phyloP scores from a whole-genome alignment of 306 rosid species.

The Quercus dentata region DNA sequence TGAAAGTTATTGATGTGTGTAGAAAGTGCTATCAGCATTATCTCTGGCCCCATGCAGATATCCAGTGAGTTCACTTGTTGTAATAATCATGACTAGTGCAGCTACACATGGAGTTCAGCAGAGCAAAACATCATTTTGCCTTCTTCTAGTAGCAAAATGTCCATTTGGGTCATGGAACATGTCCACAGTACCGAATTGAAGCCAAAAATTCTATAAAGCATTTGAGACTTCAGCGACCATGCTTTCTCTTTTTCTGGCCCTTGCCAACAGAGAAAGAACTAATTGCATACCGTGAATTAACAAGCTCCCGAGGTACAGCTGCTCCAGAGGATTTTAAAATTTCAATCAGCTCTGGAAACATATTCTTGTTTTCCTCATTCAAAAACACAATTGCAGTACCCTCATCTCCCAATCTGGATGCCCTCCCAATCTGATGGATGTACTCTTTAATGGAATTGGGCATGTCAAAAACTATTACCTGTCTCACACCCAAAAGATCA shows the following conservation, averaged over 20 bases:
- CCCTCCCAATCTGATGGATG: slow-evolving; percentile 86
- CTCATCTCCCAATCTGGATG: slow-evolving; percentile 86
- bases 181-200: background rate
- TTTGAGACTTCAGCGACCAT: slow-evolving; percentile 11
- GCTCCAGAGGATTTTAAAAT: slow-evolving; percentile 64
- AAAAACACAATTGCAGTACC: slow-evolving; percentile 72
- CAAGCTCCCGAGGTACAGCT: slow-evolving; percentile 67
- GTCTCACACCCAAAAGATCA: slow-evolving; percentile 74
- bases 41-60: background rate
- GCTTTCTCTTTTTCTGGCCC: slow-evolving; percentile 43
- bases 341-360: slow-evolving; percentile 55
- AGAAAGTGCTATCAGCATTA: background rate
- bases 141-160: background rate
- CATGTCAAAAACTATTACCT: slow-evolving; percentile 79
- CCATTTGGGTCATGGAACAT: background rate
- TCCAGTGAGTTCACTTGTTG: background rate
- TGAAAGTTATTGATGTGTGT: background rate
- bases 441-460: slow-evolving; percentile 80
- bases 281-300: slow-evolving; percentile 36
- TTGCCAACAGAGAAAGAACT: slow-evolving; percentile 31
- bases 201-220: background rate
- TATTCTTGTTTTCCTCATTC: slow-evolving; percentile 60
- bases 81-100: background rate
- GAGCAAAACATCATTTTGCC: background rate
- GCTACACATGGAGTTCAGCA: background rate